Conservation (phyloP, 2,329 filamentous ascomycete genomes). For the Berkeleyomyces basicola region DNA sequence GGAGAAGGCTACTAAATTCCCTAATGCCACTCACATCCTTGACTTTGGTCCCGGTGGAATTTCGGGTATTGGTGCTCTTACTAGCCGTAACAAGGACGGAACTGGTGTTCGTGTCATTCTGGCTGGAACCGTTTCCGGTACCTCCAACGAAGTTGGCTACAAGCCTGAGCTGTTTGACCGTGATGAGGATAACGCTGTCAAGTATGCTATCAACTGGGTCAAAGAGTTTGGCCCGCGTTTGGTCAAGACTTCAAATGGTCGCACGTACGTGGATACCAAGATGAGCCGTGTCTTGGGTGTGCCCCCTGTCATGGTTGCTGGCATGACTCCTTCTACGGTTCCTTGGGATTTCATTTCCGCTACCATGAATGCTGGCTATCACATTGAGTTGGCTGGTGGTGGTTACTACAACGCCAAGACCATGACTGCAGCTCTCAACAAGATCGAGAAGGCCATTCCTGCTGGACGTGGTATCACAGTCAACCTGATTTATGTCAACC, state of each 20-base stretch:
- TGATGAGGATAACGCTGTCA: conserved; percentile 85
- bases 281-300: conserved; percentile 77
- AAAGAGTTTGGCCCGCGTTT: conserved; percentile 90
- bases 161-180: conserved; percentile 96
- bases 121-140: conserved; percentile 81
- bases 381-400: conserved; percentile 77
- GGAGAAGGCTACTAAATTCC: conserved; percentile 88
- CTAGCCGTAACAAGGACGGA: conserved; percentile 97
- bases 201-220: conserved; percentile 93
- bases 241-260: conserved; percentile 72
- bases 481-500: conserved; percentile 85
- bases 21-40: conserved; percentile 78
- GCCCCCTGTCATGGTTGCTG: conserved; percentile 76
- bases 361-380: conserved; percentile 90
- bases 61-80: conserved; percentile 86
- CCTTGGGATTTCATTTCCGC: conserved; percentile 84
- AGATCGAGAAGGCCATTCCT: conserved; percentile 72
- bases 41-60: conserved; percentile 96
- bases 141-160: conserved; percentile 82
- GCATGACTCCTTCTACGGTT: conserved; percentile 84
- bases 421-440: conserved; percentile 67
- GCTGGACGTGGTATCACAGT: conserved; percentile 75
- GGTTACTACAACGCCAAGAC: conserved; percentile 72
- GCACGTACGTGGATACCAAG: conserved; percentile 91
- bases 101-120: conserved; percentile 94